Percentiles rank a stretch among this genome's conserved stretches.
These are phyloP conservation scores for Ceratocystis colombiana DNA, from an alignment of 2,329 filamentous ascomycete species.

Conservation along the genomic window DNA sequence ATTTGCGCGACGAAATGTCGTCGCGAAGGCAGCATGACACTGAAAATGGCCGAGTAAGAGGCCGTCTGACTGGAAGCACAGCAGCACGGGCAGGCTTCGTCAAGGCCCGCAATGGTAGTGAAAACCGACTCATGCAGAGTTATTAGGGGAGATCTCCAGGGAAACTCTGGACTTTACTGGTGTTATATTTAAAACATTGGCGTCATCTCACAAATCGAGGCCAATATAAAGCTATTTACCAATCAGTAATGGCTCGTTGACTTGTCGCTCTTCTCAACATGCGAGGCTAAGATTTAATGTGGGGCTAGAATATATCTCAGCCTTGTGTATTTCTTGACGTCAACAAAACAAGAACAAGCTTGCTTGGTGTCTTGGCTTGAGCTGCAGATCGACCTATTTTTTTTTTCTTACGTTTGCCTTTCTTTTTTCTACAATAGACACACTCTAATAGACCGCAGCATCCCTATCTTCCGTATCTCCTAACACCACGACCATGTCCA, in stretches of 20 bases:
- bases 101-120: neutral
- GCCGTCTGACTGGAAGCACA: neutral
- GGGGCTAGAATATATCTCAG: neutral
- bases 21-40: neutral
- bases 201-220: neutral
- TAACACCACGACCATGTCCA: constrained; percentile 41
- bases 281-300: constrained; percentile 5
- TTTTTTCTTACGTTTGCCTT: neutral
- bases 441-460: neutral
- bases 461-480: neutral
- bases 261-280: neutral
- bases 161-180: neutral
- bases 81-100: neutral
- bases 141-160: neutral
- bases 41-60: neutral
- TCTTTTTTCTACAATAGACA: neutral
- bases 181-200: neutral
- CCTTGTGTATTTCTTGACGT: constrained; percentile 5
- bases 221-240: neutral
- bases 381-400: neutral
- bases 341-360: constrained; percentile 1
- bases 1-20: constrained; percentile 38
- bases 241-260: too few species aligned
- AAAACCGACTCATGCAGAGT: neutral
- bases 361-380: neutral